Base-by-base conservation (phyloP, 305 asterid genomes). In the Rubia tinctorum region DNA sequence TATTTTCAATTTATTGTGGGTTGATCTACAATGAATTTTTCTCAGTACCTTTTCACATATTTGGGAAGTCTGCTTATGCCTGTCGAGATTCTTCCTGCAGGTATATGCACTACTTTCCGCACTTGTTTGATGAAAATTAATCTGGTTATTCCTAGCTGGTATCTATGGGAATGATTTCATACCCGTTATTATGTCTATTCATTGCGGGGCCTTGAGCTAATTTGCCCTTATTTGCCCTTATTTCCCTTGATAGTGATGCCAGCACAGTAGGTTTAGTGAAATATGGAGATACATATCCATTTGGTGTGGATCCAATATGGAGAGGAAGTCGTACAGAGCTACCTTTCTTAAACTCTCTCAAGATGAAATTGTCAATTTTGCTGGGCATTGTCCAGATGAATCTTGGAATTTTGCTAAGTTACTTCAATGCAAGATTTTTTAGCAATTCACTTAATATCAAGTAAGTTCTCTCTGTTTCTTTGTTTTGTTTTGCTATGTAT, bases 231-330 rank as follows among this genome's bases (percentile, higher is more conserved):
- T 62, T 73, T 23, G 63, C 60, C 53, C 44, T 37, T 79, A 47
- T 81, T 72, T 78, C 43, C 82, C 76, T 83, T 64, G 40, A 83
- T 90, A 95, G 99, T 71, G 92, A 95, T 81, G 85, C 99, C 53
- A 78, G 66, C 43, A 63, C 92, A 69, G 78, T 85, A 79, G 99
- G 98, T 82, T 81, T 95, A 82, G 30, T 88, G 79, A 92, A 92
- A 83, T 81, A 83, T 74, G 84, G 78, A 75, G 98, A 86, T 77
- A 78, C 97, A 42, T 95, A 92, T 88, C 98, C 98, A 71, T 95
- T 95, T 83, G 99, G 99, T 49, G 99, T 92, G 53, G 99, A 95
- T 83, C 99, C 99, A 79, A 87, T 95, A 82, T 95, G 99, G 99
- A 89, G 98, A 68, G 99, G 99, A 71, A 92, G 98, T 83, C 98